Base-by-base conservation (phyloP, 2,329 filamentous ascomycete species). In the Ophiostoma ulmi region DNA sequence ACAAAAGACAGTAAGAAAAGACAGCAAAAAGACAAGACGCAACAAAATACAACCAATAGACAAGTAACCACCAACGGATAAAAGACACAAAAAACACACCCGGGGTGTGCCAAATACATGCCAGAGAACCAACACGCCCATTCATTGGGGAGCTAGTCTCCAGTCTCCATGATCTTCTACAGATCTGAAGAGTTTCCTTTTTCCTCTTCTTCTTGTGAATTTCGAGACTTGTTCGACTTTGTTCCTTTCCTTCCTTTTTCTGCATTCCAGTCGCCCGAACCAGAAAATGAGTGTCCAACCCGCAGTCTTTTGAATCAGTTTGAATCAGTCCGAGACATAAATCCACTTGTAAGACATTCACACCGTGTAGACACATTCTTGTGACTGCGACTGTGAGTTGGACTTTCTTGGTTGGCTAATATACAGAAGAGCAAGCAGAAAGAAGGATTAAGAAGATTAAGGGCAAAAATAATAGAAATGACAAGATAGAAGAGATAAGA, bases 231-330 rank as follows among this genome's bases (percentile, higher is more conserved):
- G 44, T 48, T 64, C 31, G n/a, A 20, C 36, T 65, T 39, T 48
- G 44, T 48, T 64, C 31, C 52, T 36, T 64, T 65, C 61, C 22
- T 65, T 65, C 36, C 63, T 65, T 65, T 65, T 65, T 36, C 36
- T 39, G 20, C 63, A 65, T 65, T 65, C 63, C 63, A 65, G 35
- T 22, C 8, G 13, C 14, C 35, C 26, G 31, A 39, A n/a, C 35
- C 10, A 39, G n/a, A 20, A 65, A 38, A 39, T n/a, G 13, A 13
- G 14, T n/a, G 14, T 36, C 55, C 55, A 61, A 31, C 55, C 13
- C 55, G 52, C 26, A 17, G 26, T 35, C 31, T 20, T 6, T 63
- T 17, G 26, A 14, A 31, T 13, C 10, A 61, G 55, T 61, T 17
- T n/a, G 17, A 20, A 14, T 63, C 26, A 38, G 31, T 17, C 31